These are phyloP conservation scores for Rhododendron vialii DNA, from an alignment of 148 eudicot genomes.

Conservation along the genomic window DNA sequence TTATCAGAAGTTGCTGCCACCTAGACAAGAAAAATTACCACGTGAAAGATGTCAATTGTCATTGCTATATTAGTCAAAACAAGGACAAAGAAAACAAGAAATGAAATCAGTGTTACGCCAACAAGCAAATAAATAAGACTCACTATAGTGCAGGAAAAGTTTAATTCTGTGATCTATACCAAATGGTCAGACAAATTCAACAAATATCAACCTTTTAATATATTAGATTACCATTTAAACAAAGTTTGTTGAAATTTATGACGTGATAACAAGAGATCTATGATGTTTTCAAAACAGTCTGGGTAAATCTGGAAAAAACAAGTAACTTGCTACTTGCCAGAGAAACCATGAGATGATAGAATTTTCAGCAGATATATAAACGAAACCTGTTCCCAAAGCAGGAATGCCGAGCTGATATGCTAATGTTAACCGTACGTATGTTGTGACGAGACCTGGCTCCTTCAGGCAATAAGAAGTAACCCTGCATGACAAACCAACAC, in stretches of 20 bases:
- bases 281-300: neutral
- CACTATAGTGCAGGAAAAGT: neutral
- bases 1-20: conserved; percentile 98
- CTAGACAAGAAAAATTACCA: conserved; percentile 32
- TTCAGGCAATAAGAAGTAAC: conserved; percentile 90
- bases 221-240: neutral
- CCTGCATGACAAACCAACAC: conserved; percentile 39
- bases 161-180: neutral
- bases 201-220: neutral
- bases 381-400: conserved; percentile 93
- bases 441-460: conserved; percentile 72
- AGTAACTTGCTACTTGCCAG: neutral
- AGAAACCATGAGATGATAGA: neutral
- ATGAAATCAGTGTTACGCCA: neutral
- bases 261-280: neutral
- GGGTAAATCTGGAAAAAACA: neutral
- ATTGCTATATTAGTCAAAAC: neutral
- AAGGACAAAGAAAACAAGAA: neutral
- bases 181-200: neutral
- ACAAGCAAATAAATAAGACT: neutral
- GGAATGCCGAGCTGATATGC: conserved; percentile 87
- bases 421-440: conserved; percentile 66
- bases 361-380: neutral
- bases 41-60: neutral
- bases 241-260: neutral